Evolutionary conservation across 768 basidiomycete genomes (phyloP), one percentile per base, ranked within the genome.

Genomic region (Amyloporia xantha): DNA sequence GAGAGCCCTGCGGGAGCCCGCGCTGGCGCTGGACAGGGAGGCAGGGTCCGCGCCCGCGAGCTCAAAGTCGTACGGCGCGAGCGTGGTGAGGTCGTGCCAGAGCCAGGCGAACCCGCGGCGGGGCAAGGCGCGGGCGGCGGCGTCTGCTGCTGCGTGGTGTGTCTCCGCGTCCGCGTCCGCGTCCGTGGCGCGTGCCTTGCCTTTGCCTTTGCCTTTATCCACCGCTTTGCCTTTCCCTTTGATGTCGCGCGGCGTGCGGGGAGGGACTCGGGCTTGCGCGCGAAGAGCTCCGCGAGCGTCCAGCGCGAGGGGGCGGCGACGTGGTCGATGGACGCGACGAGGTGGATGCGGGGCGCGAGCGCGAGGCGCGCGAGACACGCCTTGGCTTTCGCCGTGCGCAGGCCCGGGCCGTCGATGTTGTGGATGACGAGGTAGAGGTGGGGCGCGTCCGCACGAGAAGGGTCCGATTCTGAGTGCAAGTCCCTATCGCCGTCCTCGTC

Each of bases 41-140:
- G 79, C 75, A n/a, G 75, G 77, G 59, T 86, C 82, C 19, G 77
- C 78, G 44, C 71, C 79, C 0, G 78, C 71, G 33, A 89, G 74
- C 62, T 97, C 93, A 52, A 76, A 74, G 62, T 88, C 82, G 70
- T 94, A 96, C 1, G 88, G 72, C 13, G 68, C 71, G 55, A 93
- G 84, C 1, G 95, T 96, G 3, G 92, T 91, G 20, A 91, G 65
- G 65, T 95, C 91, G 66, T 97, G 91, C 81, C 90, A 91, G 13
- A 92, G 69, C 82, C 89, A 91, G 1, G 79, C 67, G 61, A 79
- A 85, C 7, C 84, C 84, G 27, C 73, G 73, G 28, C 49, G 33
- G n/a, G 55, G 53, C 20, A 52, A 40, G 11, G 38, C 38, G 19
- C 62, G 48, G 23, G 38, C 38, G 10, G 39, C 26, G 25, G 49